These are phyloP conservation scores for Neltuma alba DNA, from an alignment of 306 rosid genomes.

Conservation along the genomic window DNA sequence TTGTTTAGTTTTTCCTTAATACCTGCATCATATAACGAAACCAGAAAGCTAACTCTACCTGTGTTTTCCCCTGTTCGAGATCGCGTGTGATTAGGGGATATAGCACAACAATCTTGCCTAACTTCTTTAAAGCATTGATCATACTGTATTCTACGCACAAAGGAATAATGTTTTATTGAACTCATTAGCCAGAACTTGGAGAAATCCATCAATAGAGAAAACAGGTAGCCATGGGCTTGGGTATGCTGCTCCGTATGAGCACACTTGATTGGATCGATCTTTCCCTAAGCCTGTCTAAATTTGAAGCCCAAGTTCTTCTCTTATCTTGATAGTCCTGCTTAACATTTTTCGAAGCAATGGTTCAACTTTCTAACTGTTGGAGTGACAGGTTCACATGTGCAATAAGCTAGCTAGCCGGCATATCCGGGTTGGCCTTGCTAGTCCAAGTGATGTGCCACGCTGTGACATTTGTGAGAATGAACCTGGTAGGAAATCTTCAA, in stretches of 20 bases:
- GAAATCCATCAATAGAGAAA: neutral
- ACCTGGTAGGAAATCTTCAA: slow-evolving; percentile 60
- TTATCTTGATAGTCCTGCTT: slow-evolving; percentile 27
- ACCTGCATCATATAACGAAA: neutral
- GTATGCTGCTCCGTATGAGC: neutral
- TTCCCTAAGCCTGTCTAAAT: slow-evolving; percentile 1
- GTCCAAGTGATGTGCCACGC: slow-evolving; percentile 88
- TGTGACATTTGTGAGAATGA: slow-evolving; percentile 98
- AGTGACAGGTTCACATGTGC: slow-evolving; percentile 90
- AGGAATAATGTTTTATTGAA: neutral
- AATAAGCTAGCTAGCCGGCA: slow-evolving; percentile 97
- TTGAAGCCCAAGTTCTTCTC: slow-evolving; percentile 29
- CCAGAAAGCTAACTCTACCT: neutral
- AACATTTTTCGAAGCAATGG: slow-evolving; percentile 23
- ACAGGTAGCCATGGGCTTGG: neutral
- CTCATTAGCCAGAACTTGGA: neutral
- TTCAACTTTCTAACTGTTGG: slow-evolving; percentile 32
- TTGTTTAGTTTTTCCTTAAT: neutral
- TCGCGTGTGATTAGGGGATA: neutral
- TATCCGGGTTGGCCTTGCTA: slow-evolving; percentile 93
- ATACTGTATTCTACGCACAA: neutral
- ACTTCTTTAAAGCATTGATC: neutral
- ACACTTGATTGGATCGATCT: neutral
- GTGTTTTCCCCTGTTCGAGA: neutral
- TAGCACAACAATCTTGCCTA: neutral